These are phyloP conservation scores for Chrysanthemum seticuspe DNA, from an alignment of 129 eudicot species.

Conservation along the genomic window DNA sequence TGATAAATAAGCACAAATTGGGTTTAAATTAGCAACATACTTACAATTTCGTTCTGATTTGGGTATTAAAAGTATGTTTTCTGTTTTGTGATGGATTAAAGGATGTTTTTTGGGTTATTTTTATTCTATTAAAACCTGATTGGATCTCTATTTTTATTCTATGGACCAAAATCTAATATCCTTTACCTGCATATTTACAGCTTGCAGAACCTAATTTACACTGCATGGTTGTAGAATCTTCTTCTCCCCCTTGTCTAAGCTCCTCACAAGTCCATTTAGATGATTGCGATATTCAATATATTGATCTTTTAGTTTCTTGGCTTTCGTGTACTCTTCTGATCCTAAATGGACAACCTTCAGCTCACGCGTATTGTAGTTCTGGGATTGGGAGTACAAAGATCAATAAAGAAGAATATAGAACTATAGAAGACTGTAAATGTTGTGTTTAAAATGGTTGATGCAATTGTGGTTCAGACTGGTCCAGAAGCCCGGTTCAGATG, in stretches of 20 bases:
- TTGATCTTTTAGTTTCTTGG: slow-evolving; percentile 45
- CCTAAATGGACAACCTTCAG: slow-evolving; percentile 48
- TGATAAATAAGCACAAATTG: slow-evolving; percentile 1
- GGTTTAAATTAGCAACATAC: neutral
- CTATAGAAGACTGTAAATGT: neutral
- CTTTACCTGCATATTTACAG: slow-evolving; percentile 24
- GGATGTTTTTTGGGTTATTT: too few relatives aligned
- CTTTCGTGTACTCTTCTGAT: slow-evolving; percentile 52
- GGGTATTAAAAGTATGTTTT: too few relatives aligned
- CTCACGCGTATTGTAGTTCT: slow-evolving; percentile 20
- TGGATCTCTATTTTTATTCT: too few relatives aligned
- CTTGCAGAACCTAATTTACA: slow-evolving; percentile 22
- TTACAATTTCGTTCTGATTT: too few relatives aligned
- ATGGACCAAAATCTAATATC: neutral
- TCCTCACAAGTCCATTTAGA: slow-evolving; percentile 40
- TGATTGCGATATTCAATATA: slow-evolving; percentile 47
- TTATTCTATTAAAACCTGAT: too few relatives aligned
- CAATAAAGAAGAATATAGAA: slow-evolving; percentile 11
- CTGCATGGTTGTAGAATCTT: neutral
- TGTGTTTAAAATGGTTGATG: neutral
- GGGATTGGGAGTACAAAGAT: neutral
- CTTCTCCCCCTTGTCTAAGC: slow-evolving; percentile 48
- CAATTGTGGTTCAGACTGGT: neutral
- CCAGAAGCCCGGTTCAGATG: too few relatives aligned
- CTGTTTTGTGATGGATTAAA: too few relatives aligned